Conservation (phyloP, 306 rosid genomes). For the Rosa persica region DNA sequence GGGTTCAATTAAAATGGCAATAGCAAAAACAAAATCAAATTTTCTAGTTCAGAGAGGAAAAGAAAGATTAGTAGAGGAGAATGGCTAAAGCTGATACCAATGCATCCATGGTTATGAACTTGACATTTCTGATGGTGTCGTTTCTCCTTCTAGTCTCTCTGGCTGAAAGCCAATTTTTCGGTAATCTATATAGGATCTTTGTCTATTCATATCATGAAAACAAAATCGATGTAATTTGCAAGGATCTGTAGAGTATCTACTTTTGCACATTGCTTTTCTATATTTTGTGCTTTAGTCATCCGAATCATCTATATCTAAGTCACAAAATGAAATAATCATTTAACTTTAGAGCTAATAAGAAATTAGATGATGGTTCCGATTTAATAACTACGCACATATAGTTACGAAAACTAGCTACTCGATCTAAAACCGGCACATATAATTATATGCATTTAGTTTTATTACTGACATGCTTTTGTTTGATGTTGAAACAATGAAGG, state of each 20-base stretch:
- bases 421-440: no score
- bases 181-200: not conserved
- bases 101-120: not conserved
- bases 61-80: not conserved
- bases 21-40: not conserved
- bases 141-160: slow-evolving; percentile 12
- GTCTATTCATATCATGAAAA: not conserved
- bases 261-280: not conserved
- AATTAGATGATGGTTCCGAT: no score
- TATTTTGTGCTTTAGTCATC: no score
- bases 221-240: no score
- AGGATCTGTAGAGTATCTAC: no score
- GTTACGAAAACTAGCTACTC: no score
- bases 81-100: slow-evolving; percentile 24
- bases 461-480: not conserved
- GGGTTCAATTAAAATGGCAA: not conserved
- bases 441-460: not conserved
- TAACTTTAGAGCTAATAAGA: no score
- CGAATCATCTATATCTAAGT: no score
- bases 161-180: slow-evolving; percentile 4
- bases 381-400: no score
- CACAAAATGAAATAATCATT: no score
- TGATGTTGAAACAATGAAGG: slow-evolving; percentile 8
- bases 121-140: slow-evolving; percentile 19
- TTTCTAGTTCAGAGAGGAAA: not conserved